phyloP scores from a whole-genome alignment of 805 yeast species.

The Starmerella bacillaris region DNA sequence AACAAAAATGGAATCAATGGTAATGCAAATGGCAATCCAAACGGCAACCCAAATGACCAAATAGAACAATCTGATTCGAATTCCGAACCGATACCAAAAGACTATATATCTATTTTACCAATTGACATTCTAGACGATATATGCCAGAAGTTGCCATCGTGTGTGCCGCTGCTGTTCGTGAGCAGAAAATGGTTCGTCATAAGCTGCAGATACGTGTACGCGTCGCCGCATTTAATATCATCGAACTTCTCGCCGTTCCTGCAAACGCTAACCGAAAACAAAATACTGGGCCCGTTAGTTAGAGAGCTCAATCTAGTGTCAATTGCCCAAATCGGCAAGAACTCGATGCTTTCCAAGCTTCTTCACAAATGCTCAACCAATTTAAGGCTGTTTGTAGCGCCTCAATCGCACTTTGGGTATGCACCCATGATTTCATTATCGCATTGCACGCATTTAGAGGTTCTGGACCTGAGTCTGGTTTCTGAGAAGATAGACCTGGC shows the following conservation, averaged over 20 bases:
- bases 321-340: constrained; percentile 79
- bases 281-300: constrained; percentile 39
- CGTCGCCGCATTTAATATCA: constrained; percentile 43
- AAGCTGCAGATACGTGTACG: constrained; percentile 49
- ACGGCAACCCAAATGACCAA: too few species aligned
- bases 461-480: constrained; percentile 65
- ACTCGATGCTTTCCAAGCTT: constrained; percentile 70
- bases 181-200: constrained; percentile 42
- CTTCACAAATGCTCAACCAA: constrained; percentile 55
- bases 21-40: too few species aligned
- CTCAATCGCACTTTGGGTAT: constrained; percentile 86
- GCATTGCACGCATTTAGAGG: constrained; percentile 43
- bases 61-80: too few species aligned
- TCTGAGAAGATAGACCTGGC: constrained; percentile 76
- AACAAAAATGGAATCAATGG: too few species aligned
- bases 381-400: constrained; percentile 61
- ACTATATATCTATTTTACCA: constrained; percentile 23
- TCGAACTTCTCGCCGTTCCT: constrained; percentile 58
- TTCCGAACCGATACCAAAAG: too few species aligned
- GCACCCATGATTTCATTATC: constrained; percentile 73
- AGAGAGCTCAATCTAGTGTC: constrained; percentile 51
- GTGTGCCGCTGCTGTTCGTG: constrained; percentile 35
- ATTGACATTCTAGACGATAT: constrained; percentile 33
- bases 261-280: constrained; percentile 34
- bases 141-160: constrained; percentile 21